phyloP scores from a whole-genome alignment of 345 rosid species.

The Syzygium jambos region DNA sequence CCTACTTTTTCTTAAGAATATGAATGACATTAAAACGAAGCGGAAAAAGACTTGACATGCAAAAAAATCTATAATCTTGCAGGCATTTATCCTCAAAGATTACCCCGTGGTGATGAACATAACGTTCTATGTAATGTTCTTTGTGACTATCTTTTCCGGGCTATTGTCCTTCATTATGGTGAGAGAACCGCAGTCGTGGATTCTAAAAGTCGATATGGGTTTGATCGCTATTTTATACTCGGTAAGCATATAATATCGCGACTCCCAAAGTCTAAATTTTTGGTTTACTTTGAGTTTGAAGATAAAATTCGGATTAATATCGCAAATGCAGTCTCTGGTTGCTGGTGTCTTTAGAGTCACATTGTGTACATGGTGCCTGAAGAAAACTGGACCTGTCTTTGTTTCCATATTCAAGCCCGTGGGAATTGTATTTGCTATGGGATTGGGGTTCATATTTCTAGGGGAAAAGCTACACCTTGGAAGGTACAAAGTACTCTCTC shows the following conservation, averaged over 20 bases:
- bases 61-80: neutral
- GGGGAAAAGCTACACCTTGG: slow-evolving; percentile 3
- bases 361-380: neutral
- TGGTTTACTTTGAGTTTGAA: neutral
- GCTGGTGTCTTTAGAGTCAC: neutral
- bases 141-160: neutral
- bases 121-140: neutral
- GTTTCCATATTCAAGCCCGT: slow-evolving; percentile 8
- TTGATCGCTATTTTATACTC: neutral
- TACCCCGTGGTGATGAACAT: slow-evolving; percentile 8
- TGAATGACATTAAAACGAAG: neutral
- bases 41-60: neutral
- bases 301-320: neutral
- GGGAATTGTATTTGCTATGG: neutral
- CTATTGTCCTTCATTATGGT: neutral
- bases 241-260: neutral
- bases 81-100: slow-evolving; percentile 4
- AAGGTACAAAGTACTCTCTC: neutral
- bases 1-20: neutral
- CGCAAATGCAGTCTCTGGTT: neutral
- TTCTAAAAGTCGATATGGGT: neutral
- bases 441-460: neutral
- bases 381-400: neutral
- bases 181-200: neutral
- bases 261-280: neutral